Conservation (phyloP, 331 rosid species). For the Pyracantha coccinea region DNA sequence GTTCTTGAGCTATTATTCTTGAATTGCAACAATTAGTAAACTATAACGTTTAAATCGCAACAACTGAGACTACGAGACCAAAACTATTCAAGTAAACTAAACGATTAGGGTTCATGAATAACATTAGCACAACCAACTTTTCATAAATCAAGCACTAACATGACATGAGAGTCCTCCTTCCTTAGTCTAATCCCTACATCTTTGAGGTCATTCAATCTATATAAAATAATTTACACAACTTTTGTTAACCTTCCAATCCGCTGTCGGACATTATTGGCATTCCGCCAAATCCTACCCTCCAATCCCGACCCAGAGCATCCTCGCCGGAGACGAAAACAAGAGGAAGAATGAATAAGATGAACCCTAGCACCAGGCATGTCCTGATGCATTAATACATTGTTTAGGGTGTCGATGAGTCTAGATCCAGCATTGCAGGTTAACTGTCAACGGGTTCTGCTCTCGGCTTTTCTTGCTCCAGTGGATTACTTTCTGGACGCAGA, state of each 20-base stretch:
- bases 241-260: constrained; percentile 19
- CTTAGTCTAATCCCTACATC: constrained; percentile 17
- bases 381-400: constrained; percentile 28
- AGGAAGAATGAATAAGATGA: constrained; percentile 10
- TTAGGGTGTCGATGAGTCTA: constrained; percentile 15
- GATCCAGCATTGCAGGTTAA: constrained; percentile 27
- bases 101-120: too few relatives aligned
- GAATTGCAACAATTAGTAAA: not conserved
- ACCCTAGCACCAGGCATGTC: constrained; percentile 9
- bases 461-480: constrained; percentile 24
- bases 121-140: not conserved
- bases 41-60: not conserved
- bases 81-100: not conserved
- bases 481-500: constrained; percentile 18
- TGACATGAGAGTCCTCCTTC: not conserved
- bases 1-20: not conserved
- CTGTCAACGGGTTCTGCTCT: constrained; percentile 40
- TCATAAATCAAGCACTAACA: not conserved
- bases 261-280: constrained; percentile 12
- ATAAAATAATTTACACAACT: constrained; percentile 29
- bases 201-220: constrained; percentile 25
- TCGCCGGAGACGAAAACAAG: not conserved
- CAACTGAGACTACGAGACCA: not conserved
- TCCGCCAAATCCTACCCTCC: not conserved
- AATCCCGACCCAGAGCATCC: not conserved